Base-by-base conservation (phyloP, 345 rosid species). In the Salix dunnii region DNA sequence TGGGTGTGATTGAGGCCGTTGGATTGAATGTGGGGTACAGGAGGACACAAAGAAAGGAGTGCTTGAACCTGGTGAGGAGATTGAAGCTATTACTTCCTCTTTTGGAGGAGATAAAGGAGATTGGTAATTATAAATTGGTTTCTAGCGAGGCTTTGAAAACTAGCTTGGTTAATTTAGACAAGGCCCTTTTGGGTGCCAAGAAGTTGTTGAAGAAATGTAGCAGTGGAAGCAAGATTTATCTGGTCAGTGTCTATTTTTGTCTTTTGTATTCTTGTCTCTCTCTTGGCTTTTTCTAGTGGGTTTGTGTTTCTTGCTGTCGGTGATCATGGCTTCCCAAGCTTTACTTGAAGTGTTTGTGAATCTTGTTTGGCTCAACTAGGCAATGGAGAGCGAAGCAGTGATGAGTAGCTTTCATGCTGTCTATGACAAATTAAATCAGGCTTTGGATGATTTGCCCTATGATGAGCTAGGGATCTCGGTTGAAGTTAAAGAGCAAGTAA, bases 401-500 rank as follows among this genome's bases (percentile, higher is more conserved):
- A 84, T 80, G 85, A 30, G 84, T 7, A 78, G 86, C 48, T 90
- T 90, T 77, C 91, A 88, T 73, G 80, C 78, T 66, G 84, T 87
- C 2, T 87, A 87, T 78, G 89, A 87, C 43, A 84, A 83, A 76
- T 21, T 90, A 49, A 75, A 72, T 71, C 83, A 82, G 68, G 89
- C 89, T 62, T 79, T 90, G 78, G 90, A 86, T 68, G 86, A 69
- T 16, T 10, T 90, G 33, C 87, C 86, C 53, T 87, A 76, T n/a
- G 80, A 83, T 69, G 77, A 79, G 65, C 82, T 90, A 27, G 90
- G 88, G 51, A 80, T 88, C 78, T 84, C 94, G 4, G 80, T 74
- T 67, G 94, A 90, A 83, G 90, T 88, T 23, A 85, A 80, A 77
- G 94, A 90, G 70, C 91, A 90, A 67, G 94, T 88, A 48, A 85